These are phyloP conservation scores for Trifolium pratense DNA, from an alignment of 306 rosid species.

Conservation along the genomic window DNA sequence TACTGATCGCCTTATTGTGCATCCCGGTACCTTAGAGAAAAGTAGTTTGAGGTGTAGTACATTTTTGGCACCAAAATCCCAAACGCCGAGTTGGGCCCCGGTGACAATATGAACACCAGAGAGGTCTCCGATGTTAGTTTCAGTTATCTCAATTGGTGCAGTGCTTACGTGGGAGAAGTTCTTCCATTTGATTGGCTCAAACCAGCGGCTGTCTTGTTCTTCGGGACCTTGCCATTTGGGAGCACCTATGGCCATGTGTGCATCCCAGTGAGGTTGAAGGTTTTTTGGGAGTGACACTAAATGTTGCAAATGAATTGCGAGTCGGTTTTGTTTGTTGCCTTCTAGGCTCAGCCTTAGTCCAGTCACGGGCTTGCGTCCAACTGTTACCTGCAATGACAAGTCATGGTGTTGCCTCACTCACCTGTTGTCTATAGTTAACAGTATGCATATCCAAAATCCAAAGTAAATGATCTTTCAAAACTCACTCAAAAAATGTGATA, in stretches of 20 bases:
- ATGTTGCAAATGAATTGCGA: constrained; percentile 91
- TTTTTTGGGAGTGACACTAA: constrained; percentile 90
- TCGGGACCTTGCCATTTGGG: constrained; percentile 99
- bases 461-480: constrained; percentile 10
- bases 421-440: constrained; percentile 33
- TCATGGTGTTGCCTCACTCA: constrained; percentile 31
- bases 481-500: not conserved
- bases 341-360: constrained; percentile 92
- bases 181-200: constrained; percentile 98
- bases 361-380: constrained; percentile 95
- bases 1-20: constrained; percentile 90
- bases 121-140: constrained; percentile 89
- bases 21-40: constrained; percentile 94
- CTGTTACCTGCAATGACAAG: constrained; percentile 77
- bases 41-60: constrained; percentile 92
- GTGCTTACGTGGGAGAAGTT: constrained; percentile 99
- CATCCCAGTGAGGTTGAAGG: constrained; percentile 95
- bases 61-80: constrained; percentile 96
- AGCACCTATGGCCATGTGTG: constrained; percentile 93
- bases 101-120: constrained; percentile 97
- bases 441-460: not conserved
- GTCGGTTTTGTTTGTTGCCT: constrained; percentile 87
- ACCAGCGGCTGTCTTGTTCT: constrained; percentile 99
- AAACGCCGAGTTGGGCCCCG: constrained; percentile 96
- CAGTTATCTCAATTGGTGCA: constrained; percentile 89